Conservation (phyloP, 768 basidiomycete genomes). For the Mycena indigotica region DNA sequence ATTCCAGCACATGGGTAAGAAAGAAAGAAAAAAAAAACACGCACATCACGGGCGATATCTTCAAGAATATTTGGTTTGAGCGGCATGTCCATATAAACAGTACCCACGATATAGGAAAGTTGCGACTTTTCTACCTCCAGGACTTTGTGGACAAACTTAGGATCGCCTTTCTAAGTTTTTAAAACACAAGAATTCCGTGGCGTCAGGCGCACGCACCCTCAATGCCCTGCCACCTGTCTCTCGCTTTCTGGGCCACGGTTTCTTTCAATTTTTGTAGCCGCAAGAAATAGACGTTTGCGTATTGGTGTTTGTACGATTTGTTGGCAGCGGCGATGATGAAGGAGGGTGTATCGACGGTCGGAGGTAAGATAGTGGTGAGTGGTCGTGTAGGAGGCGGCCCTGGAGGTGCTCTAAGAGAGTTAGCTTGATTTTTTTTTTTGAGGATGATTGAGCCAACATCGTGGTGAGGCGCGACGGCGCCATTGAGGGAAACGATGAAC, state of each 20-base stretch:
- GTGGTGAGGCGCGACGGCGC: not conserved
- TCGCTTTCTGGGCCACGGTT: slow-evolving; percentile 43
- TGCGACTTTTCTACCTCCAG: slow-evolving; percentile 85
- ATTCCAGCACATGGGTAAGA: slow-evolving; percentile 5
- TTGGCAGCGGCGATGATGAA: slow-evolving; percentile 45
- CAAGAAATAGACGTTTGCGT: slow-evolving; percentile 59
- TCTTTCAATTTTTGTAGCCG: slow-evolving; percentile 45
- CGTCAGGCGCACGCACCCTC: slow-evolving; percentile 35
- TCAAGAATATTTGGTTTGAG: slow-evolving; percentile 97
- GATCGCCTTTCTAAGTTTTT: slow-evolving; percentile 54
- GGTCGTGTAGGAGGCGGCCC: slow-evolving; percentile 31
- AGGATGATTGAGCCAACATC: not conserved
- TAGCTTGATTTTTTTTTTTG: not conserved
- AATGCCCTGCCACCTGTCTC: slow-evolving; percentile 42
- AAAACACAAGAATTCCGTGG: not conserved
- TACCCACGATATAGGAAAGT: slow-evolving; percentile 90
- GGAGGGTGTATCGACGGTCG: slow-evolving; percentile 40
- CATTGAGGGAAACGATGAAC: not conserved
- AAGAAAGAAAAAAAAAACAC: slow-evolving; percentile 31
- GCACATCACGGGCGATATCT: slow-evolving; percentile 89
- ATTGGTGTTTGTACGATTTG: slow-evolving; percentile 58
- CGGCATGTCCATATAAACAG: slow-evolving; percentile 98
- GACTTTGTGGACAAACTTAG: slow-evolving; percentile 73
- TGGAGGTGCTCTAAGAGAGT: not conserved
- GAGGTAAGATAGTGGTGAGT: slow-evolving; percentile 42